Conservation (phyloP, 192 early-diverging fungal species). For the Kappamyces sp. region DNA sequence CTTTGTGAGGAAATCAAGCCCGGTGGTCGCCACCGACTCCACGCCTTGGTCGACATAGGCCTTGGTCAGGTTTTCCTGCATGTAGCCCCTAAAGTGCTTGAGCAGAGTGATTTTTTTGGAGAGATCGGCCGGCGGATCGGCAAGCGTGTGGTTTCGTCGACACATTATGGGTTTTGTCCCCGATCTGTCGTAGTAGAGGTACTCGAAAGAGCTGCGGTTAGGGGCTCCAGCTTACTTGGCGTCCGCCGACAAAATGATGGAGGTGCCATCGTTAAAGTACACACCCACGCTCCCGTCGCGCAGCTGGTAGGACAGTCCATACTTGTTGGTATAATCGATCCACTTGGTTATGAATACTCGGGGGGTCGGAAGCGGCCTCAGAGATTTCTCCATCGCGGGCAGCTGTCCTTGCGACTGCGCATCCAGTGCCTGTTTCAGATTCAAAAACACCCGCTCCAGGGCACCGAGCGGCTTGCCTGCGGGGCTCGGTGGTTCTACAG, state of each 20-base stretch:
- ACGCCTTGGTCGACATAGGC: slow-evolving; percentile 13
- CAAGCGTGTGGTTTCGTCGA: slow-evolving; percentile 29
- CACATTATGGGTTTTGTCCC: slow-evolving; percentile 27
- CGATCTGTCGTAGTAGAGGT: slow-evolving; percentile 33
- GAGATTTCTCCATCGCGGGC: background rate
- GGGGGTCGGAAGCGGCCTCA: slow-evolving; percentile 6
- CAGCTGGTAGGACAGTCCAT: slow-evolving; percentile 84
- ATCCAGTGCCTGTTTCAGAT: slow-evolving; percentile 24
- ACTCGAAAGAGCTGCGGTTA: slow-evolving; percentile 37
- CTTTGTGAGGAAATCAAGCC: slow-evolving; percentile 55
- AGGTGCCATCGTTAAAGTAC: slow-evolving; percentile 85
- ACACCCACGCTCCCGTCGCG: slow-evolving; percentile 80
- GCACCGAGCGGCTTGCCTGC: slow-evolving; percentile 16
- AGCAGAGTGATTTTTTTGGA: slow-evolving; percentile 59
- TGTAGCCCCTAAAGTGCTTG: slow-evolving; percentile 54
- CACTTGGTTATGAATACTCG: slow-evolving; percentile 78
- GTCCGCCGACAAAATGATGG: slow-evolving; percentile 58
- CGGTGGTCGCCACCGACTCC: slow-evolving; percentile 1
- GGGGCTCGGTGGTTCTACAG: no score
- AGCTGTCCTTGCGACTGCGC: background rate
- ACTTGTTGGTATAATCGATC: slow-evolving; percentile 78
- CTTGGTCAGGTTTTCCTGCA: slow-evolving; percentile 48
- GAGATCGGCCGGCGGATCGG: slow-evolving; percentile 41
- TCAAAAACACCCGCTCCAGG: slow-evolving; percentile 31
- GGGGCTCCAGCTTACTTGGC: slow-evolving; percentile 33